Base-by-base conservation (phyloP, 345 rosid species). In the Anastatica hierochuntica region DNA sequence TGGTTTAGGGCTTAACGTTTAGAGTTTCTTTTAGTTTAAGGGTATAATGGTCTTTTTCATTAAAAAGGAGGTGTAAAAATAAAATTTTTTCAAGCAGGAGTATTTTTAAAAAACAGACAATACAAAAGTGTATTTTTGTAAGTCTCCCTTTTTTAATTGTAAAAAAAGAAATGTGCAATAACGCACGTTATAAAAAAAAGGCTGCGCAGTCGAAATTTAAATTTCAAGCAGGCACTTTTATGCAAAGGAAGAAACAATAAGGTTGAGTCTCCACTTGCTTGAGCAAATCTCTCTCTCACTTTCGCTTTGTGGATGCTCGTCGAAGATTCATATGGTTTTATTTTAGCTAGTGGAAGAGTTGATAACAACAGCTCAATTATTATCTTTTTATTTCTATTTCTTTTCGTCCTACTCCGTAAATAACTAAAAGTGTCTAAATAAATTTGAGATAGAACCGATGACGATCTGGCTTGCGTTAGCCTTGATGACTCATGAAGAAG, bases 311-410 rank as follows among this genome's bases (percentile, higher is more conserved):
- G 56, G 49, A 49, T 14, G 24, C 30, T 49, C 57, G 43, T 49
- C 13, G 65, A 49, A 60, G 31, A 49, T 60, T 14, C 65, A 11
- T 16, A 16, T 16, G 3, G 5, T 21, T 21, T 5, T 7, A 12
- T 5, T 31, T 11, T 8, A 16, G 38, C 17, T 14, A 60, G 65
- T 60, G 57, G 57, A 37, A 47, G 47, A 60, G 50, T 60, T 49
- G 49, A 39, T 19, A 14, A 30, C 34, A 49, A 60, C 64, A 14
- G 11, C 34, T 21, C 24, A 38, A 21, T 18, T 19, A 10, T 20
- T 16, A 12, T n/a, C 1, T 4, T 15, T 16, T 15, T 2, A 21
- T 2, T 21, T 21, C 5, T 21, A 2, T 21, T 2, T 21, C 5
- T 21, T 21, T 21, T 21, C 24, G 2, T 21, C 24, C 24, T 21